These are phyloP conservation scores for Prinsepia uniflora DNA, from an alignment of 306 rosid genomes.

Conservation along the genomic window DNA sequence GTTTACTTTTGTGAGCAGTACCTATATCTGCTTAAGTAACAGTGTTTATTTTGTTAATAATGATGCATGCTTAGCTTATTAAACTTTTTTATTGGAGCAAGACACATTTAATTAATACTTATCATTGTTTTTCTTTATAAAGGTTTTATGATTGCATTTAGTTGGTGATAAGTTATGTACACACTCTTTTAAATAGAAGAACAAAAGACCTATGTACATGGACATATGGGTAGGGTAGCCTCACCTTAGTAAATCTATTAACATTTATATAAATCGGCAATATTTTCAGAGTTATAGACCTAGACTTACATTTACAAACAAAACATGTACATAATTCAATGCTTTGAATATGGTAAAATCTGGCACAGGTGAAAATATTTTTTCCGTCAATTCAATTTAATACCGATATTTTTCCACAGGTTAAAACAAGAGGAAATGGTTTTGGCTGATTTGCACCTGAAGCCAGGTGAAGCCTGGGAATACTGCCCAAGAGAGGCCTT, in stretches of 20 bases:
- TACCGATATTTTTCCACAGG: slow-evolving; percentile 46
- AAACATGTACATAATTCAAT: no score
- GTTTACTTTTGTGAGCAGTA: background rate
- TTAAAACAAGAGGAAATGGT: slow-evolving; percentile 79
- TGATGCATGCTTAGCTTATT: background rate
- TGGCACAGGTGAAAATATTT: background rate
- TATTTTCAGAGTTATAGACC: no score
- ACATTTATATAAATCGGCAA: no score
- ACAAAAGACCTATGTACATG: background rate
- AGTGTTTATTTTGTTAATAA: background rate
- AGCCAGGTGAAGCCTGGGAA: slow-evolving; percentile 84
- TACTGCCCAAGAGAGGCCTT: slow-evolving; percentile 86
- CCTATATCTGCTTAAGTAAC: background rate
- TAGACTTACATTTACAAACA: no score
- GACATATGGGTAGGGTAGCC: background rate
- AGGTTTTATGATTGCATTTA: background rate
- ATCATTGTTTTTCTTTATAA: background rate
- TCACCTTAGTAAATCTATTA: no score
- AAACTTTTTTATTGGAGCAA: background rate
- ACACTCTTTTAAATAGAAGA: background rate
- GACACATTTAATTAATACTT: background rate
- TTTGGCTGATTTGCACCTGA: slow-evolving; percentile 62
- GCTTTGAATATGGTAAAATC: background rate
- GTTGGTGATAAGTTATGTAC: background rate
- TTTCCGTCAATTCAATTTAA: background rate